Conservation (phyloP, 225 moss, liverwort and hornwort genomes). For the Anthoceros angustus region DNA sequence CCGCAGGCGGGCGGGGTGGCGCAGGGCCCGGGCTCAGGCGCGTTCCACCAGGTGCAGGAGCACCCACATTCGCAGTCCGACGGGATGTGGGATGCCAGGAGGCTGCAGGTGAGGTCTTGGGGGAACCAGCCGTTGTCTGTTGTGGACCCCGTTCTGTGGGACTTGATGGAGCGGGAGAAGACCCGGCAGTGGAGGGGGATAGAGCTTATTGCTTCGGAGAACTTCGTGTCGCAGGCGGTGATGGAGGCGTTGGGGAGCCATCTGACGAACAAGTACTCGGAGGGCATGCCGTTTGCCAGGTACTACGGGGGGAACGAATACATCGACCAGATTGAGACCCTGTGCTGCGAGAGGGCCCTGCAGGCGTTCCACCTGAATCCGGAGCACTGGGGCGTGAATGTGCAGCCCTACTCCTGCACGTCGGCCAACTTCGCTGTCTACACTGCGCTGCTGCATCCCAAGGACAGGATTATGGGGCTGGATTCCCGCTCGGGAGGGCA, state of each 20-base stretch:
- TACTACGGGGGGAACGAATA: slow-evolving; percentile 78
- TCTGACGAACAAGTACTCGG: slow-evolving; percentile 82
- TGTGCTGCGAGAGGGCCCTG: slow-evolving; percentile 53
- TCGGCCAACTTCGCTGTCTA: slow-evolving; percentile 81
- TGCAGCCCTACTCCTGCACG: slow-evolving; percentile 82
- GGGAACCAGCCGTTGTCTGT: slow-evolving; percentile 57
- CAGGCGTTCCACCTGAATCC: slow-evolving; percentile 57
- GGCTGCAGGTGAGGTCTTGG: slow-evolving; percentile 54
- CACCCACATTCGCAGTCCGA: slow-evolving; percentile 9
- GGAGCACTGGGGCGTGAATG: slow-evolving; percentile 78
- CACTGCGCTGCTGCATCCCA: slow-evolving; percentile 69
- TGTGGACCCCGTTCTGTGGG: slow-evolving; percentile 65
- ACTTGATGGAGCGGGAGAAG: slow-evolving; percentile 84
- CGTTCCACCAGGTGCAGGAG: slow-evolving; percentile 7
- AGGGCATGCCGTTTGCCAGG: slow-evolving; percentile 61
- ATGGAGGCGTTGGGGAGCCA: slow-evolving; percentile 77
- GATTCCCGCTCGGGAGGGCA: slow-evolving; percentile 75
- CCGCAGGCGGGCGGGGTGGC: slow-evolving; percentile 17
- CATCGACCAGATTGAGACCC: slow-evolving; percentile 72
- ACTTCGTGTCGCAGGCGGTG: slow-evolving; percentile 70
- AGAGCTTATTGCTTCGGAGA: slow-evolving; percentile 82
- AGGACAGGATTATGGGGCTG: slow-evolving; percentile 83
- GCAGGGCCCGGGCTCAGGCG: slow-evolving; percentile 15
- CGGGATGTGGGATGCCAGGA: slow-evolving; percentile 27
- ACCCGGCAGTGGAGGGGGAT: slow-evolving; percentile 62